A percentile compares a stretch with the other conserved stretches of the same genome.
Evolutionary conservation across 1,284 basidiomycete species (phyloP).

Genomic region (Ustanciosporium gigantosporum): DNA sequence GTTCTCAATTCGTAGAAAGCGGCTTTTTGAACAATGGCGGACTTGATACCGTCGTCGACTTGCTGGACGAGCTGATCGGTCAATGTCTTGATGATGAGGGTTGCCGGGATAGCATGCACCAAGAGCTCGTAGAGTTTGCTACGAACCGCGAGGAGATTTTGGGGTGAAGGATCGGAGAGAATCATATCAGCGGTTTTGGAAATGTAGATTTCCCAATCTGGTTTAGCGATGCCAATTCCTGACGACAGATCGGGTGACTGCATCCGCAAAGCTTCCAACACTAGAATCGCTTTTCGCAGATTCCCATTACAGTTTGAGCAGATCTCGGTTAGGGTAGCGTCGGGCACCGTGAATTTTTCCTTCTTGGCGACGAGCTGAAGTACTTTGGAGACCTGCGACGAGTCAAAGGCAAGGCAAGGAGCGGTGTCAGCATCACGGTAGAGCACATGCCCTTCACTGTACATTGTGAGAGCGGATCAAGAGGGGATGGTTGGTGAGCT

Average conservation of each 20-base stretch:
- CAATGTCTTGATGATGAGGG: constrained; percentile 61
- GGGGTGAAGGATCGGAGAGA: constrained; percentile 88
- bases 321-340: constrained; percentile 74
- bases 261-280: constrained; percentile 94
- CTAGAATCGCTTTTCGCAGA: constrained; percentile 88
- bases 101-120: constrained; percentile 96
- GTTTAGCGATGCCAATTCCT: constrained; percentile 79
- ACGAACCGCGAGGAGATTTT: constrained; percentile 85
- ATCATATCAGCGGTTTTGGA: constrained; percentile 90
- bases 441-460: neutral
- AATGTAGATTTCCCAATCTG: constrained; percentile 99
- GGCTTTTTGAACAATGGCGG: constrained; percentile 64
- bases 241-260: constrained; percentile 61
- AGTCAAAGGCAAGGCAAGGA: too few relatives aligned
- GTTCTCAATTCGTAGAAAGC: constrained; percentile 72
- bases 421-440: too few relatives aligned
- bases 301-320: constrained; percentile 83
- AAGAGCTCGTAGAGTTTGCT: constrained; percentile 92
- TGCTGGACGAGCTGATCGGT: constrained; percentile 81
- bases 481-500: too few relatives aligned
- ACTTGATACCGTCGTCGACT: constrained; percentile 69
- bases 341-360: constrained; percentile 79
- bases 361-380: constrained; percentile 77
- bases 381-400: constrained; percentile 78
- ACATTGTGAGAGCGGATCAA: neutral